Percentiles rank a stretch among this genome's conserved stretches.
Conservation (phyloP, 106 monocot genomes). For the Iris macrosiphon region DNA sequence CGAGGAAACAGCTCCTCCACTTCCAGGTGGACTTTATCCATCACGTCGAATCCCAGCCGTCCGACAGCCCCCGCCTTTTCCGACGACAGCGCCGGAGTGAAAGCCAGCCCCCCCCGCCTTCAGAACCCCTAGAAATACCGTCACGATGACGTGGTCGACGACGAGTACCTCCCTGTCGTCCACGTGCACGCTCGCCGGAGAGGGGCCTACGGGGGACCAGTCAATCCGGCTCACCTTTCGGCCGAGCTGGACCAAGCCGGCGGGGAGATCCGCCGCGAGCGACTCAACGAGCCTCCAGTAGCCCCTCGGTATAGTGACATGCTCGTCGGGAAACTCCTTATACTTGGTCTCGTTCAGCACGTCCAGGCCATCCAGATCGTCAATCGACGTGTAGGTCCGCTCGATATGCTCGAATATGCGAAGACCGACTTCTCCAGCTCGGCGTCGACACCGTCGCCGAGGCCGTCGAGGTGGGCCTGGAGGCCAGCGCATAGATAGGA, state of each 20-base stretch:
- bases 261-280: conserved; percentile 44
- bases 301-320: conserved; percentile 55
- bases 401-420: conserved; percentile 44
- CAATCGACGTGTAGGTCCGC: conserved; percentile 52
- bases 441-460: conserved; percentile 1
- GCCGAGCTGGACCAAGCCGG: conserved; percentile 32
- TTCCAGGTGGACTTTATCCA: no score
- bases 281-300: conserved; percentile 55
- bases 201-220: conserved; percentile 23
- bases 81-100: no score
- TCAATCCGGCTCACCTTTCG: conserved; percentile 43
- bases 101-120: no score
- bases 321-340: conserved; percentile 60
- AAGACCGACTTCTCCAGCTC: conserved; percentile 49
- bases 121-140: conserved; percentile 66
- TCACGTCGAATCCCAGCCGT: no score
- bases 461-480: conserved; percentile 14
- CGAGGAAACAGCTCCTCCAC: no score
- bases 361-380: conserved; percentile 41
- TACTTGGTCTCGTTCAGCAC: conserved; percentile 66
- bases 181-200: conserved; percentile 36
- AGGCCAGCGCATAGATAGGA: conserved; percentile 44
- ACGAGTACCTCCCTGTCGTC: conserved; percentile 4
- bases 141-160: conserved; percentile 68
- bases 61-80: no score